Evolutionary conservation across 306 rosid genomes (phyloP).

Genomic region (Arachis hypogaea): DNA sequence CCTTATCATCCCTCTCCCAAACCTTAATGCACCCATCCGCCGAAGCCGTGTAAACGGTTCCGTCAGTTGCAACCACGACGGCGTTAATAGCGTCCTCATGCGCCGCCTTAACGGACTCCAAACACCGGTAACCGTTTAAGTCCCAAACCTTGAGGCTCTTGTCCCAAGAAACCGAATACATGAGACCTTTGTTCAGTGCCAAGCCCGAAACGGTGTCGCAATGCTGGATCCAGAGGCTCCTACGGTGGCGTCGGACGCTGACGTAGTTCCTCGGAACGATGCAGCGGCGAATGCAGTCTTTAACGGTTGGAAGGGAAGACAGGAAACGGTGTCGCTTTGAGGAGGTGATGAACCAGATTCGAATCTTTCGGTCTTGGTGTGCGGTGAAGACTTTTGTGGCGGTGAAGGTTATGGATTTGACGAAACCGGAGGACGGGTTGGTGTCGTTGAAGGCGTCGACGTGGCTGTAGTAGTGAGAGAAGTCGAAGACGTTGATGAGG

Average conservation of each 20-base stretch:
- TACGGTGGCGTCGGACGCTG: constrained; percentile 50
- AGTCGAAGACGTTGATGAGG: constrained; percentile 58
- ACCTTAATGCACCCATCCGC: constrained; percentile 60
- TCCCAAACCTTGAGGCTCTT: constrained; percentile 67
- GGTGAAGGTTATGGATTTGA: constrained; percentile 59
- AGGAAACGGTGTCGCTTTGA: constrained; percentile 50
- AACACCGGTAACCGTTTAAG: constrained; percentile 43
- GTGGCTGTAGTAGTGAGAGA: constrained; percentile 37
- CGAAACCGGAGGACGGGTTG: constrained; percentile 53
- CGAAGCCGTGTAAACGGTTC: constrained; percentile 64
- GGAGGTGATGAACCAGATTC: constrained; percentile 53
- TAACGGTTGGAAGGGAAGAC: constrained; percentile 60
- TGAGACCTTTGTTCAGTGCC: constrained; percentile 35
- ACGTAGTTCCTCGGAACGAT: constrained; percentile 53
- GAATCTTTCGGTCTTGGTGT: constrained; percentile 71
- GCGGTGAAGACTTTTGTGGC: constrained; percentile 59
- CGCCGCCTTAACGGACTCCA: constrained; percentile 66
- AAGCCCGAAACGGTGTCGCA: constrained; percentile 61
- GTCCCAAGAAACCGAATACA: constrained; percentile 74
- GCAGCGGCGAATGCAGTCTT: constrained; percentile 53
- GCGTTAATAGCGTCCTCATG: constrained; percentile 73
- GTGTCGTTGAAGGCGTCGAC: constrained; percentile 55
- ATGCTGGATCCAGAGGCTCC: constrained; percentile 66
- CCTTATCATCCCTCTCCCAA: constrained; percentile 55
- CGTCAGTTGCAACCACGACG: constrained; percentile 41